Base-by-base conservation (phyloP, 2,329 filamentous ascomycete species). In the Ampelomyces quisqualis region DNA sequence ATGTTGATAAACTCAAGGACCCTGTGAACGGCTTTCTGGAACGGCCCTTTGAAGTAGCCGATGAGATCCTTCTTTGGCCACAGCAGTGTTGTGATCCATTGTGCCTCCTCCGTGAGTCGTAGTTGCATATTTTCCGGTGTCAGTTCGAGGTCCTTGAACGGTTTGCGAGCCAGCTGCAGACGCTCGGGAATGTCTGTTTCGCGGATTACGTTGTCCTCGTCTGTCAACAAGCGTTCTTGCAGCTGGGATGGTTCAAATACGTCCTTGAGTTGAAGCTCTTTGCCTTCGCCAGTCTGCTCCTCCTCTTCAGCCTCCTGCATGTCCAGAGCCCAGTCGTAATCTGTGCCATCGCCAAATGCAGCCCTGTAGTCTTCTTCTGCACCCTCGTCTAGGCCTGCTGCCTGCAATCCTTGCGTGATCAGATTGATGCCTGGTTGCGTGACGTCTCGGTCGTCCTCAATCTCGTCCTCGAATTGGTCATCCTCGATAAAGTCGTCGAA, bases 241-340 rank as follows among this genome's bases (percentile, higher is more conserved):
- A 98, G 79, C 67, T 98, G 90, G 2, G 90, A 95, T 1, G 93
- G 93, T 70, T 98, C 93, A 60, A 98, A 98, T 35, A 98, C 91
- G 65, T 98, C 91, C 72, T 97, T 96, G 49, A 98, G 80, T 69
- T 96, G 89, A 28, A 97, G 81, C 30, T 85, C 84, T 58, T 90
- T 87, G 53, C 94, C 88, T 47, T 88, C 86, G 45, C 84, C 80
- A 52, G 86, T 78, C 42, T 86, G 82, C 33, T 88, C 84, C 52
- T 94, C 88, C 42, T 82, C 78, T 52, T 90, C 86, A 34, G 90
- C 85, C 31, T 93, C 87, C 68, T 97, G 90, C 60, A 91, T 77
- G 37, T 91, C 86, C 33, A 98, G 74, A 7, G 91, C 93, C 84
- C 94, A 98, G 56, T 90, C 85, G 64, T 97, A 98, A 62, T 98